These are phyloP conservation scores for Hyaloscypha bicolor DNA, from an alignment of 495 filamentous ascomycete species.

Conservation along the genomic window DNA sequence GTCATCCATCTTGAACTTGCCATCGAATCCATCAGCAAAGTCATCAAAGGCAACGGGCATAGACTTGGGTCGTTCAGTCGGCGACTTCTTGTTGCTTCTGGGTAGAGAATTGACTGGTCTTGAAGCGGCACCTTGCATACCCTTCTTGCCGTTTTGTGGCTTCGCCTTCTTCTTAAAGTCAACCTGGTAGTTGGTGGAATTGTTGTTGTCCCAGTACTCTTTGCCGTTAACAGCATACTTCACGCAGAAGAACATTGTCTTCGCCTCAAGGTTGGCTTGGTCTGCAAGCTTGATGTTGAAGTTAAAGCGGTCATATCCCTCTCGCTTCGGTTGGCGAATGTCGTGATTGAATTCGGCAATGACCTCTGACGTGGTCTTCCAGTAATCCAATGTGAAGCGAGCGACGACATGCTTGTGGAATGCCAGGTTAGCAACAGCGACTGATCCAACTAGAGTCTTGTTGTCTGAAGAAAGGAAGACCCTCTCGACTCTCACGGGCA, in stretches of 20 bases:
- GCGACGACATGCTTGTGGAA: slow-evolving; percentile 89
- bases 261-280: slow-evolving; percentile 83
- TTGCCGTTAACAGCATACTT: slow-evolving; percentile 83
- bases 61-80: slow-evolving; percentile 55
- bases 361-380: slow-evolving; percentile 97
- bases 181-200: slow-evolving; percentile 81
- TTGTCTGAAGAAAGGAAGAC: slow-evolving; percentile 87
- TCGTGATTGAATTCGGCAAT: slow-evolving; percentile 84
- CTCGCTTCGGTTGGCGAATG: slow-evolving; percentile 64
- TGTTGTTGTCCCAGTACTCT: slow-evolving; percentile 96
- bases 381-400: slow-evolving; percentile 94
- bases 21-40: slow-evolving; percentile 59
- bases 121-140: slow-evolving; percentile 48
- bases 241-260: slow-evolving; percentile 90
- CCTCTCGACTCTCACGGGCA: slow-evolving; percentile 75
- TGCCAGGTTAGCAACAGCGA: slow-evolving; percentile 84
- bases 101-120: slow-evolving; percentile 66
- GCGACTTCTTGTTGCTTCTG: slow-evolving; percentile 67
- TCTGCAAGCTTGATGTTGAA: slow-evolving; percentile 94
- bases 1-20: slow-evolving; percentile 52
- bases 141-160: slow-evolving; percentile 56
- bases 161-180: slow-evolving; percentile 82
- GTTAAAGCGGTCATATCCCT: slow-evolving; percentile 83
- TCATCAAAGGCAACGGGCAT: slow-evolving; percentile 70
- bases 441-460: slow-evolving; percentile 77